Conservation (phyloP, 2,329 filamentous ascomycete genomes). For the Phyllosticta citrichinensis region DNA sequence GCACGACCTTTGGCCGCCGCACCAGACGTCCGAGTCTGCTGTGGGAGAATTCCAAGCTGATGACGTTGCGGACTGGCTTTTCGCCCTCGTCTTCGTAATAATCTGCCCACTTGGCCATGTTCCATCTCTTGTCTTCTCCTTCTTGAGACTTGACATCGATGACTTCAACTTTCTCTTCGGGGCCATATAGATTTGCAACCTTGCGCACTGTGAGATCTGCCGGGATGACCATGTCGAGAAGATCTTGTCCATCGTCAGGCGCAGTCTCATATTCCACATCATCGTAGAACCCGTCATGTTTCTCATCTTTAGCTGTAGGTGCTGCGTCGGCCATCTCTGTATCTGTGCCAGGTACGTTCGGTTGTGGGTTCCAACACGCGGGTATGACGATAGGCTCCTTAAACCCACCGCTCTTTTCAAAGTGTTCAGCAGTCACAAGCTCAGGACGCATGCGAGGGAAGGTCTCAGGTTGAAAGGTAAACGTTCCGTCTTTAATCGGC, state of each 20-base stretch:
- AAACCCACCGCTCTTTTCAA: slow-evolving; percentile 54
- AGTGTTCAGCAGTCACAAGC: slow-evolving; percentile 51
- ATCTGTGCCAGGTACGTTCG: slow-evolving; percentile 22
- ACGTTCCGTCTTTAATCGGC: slow-evolving; percentile 54
- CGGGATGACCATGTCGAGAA: slow-evolving; percentile 59
- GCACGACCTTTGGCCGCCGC: slow-evolving; percentile 53
- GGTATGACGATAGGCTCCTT: slow-evolving; percentile 58
- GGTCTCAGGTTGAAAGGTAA: slow-evolving; percentile 49
- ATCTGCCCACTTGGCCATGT: slow-evolving; percentile 55
- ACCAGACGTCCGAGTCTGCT: slow-evolving; percentile 53
- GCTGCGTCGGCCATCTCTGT: neutral
- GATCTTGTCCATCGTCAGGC: slow-evolving; percentile 53
- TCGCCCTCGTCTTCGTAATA: slow-evolving; percentile 53
- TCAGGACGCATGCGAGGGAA: slow-evolving; percentile 57
- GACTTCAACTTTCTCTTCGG: slow-evolving; percentile 52
- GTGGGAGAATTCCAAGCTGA: slow-evolving; percentile 58
- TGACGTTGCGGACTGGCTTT: slow-evolving; percentile 58
- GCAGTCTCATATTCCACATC: slow-evolving; percentile 41
- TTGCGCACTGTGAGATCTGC: slow-evolving; percentile 51
- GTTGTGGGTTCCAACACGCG: slow-evolving; percentile 48
- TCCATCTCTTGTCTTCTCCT: slow-evolving; percentile 54
- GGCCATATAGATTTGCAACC: slow-evolving; percentile 54
- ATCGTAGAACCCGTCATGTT: slow-evolving; percentile 17
- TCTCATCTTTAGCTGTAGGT: slow-evolving; percentile 10
- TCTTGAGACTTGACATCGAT: slow-evolving; percentile 63